phyloP scores from a whole-genome alignment of 352 stramenopile genomes.

The Globisporangium cystogenes region DNA sequence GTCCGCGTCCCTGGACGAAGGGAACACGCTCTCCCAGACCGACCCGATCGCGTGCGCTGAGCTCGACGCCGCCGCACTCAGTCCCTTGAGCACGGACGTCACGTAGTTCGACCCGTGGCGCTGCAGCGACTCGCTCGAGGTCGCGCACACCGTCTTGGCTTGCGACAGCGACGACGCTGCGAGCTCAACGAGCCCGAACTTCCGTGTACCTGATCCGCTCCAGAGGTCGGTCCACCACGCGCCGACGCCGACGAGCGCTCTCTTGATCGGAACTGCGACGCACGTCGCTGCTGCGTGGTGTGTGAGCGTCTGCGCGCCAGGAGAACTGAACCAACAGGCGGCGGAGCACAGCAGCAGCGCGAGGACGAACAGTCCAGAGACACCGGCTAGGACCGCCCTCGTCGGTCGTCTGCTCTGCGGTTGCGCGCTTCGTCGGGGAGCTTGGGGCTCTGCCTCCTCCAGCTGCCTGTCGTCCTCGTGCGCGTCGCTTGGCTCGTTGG shows the following conservation, averaged over 20 bases:
- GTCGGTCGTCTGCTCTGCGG: background rate
- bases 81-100: background rate
- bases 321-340: background rate
- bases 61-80: background rate
- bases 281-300: background rate
- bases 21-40: conserved; percentile 1
- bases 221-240: background rate
- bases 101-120: background rate
- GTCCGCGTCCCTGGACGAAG: background rate
- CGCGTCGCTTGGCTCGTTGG: background rate
- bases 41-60: background rate
- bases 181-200: background rate
- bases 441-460: background rate
- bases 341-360: background rate
- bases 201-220: background rate
- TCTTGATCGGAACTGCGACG: background rate
- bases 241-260: background rate
- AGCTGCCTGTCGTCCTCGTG: background rate
- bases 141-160: background rate
- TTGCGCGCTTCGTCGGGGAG: background rate
- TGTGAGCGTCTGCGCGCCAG: background rate
- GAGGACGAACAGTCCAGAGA: background rate
- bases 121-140: background rate
- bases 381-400: background rate
- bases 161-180: background rate